Base-by-base conservation (phyloP, 1,139 yeast genomes). In the Geotrichum fermentans region DNA sequence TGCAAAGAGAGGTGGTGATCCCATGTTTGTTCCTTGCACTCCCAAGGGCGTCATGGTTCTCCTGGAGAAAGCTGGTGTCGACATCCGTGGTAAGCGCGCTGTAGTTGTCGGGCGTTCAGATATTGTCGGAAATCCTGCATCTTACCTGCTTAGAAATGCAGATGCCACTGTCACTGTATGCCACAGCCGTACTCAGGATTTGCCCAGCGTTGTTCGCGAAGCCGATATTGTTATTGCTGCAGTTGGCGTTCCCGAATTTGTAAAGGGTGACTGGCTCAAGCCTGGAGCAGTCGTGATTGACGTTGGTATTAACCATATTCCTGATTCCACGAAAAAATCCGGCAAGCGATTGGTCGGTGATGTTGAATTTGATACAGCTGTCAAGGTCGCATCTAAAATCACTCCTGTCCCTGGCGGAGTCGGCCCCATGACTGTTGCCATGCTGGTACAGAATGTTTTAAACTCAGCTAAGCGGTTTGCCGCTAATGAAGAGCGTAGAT, bases 351-450 rank as follows among this genome's bases (percentile, higher is more conserved):
- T 90, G 69, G 96, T 89, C 45, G 99, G 99, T 52, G 98, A 92
- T 65, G 96, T 90, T 54, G 96, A 90, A 56, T 89, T 78, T 61
- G 82, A 75, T 45, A 71, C 80, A 21, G 88, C 88, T 49, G 64
- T 75, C 45, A 72, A 77, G 50, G 79, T 77, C 53, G 96, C 95
- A 28, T 74, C 83, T 34, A 74, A 76, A 62, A 78, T 92, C 63
- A 92, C 98, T 20, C 98, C 98, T 24, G 99, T 92, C 51, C 99
- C 98, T 45, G 99, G 99, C 64, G 98, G 98, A 58, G 98, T 92
- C 53, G 98, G 98, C 47, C 99, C 98, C 61, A 92, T 92, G 97
- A 92, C 99, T 11, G 97, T 92, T 47, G 97, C 97, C 45, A 87
- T 89, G 85, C 78, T 92, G 52, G 79, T 90, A 67, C 85, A 85